Evolutionary conservation across 495 filamentous ascomycete species (phyloP).

Genomic region (Evansstolkia leycettana): DNA sequence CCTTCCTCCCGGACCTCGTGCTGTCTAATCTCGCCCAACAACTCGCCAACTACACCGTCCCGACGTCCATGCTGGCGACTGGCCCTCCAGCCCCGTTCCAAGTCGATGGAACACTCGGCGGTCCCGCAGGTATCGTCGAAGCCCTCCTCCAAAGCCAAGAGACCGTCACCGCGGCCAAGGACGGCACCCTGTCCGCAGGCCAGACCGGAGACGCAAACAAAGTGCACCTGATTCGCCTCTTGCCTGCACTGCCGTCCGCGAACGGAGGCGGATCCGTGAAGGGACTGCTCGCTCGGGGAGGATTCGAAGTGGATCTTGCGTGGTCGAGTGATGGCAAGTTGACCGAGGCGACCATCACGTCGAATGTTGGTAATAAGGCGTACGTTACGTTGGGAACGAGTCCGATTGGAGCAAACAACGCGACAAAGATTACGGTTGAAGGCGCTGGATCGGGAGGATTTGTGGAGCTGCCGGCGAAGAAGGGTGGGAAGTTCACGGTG

Average conservation of each 20-base stretch:
- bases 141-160: slow-evolving; percentile 16
- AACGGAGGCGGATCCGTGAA: slow-evolving; percentile 8
- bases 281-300: slow-evolving; percentile 14
- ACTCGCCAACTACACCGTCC: not conserved
- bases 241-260: slow-evolving; percentile 12
- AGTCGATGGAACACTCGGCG: slow-evolving; percentile 22
- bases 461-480: no score
- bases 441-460: no score
- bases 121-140: slow-evolving; percentile 15
- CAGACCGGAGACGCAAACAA: no score
- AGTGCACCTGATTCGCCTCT: no score
- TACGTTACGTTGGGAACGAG: no score
- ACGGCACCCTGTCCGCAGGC: no score
- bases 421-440: no score
- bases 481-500: no score
- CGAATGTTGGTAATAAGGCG: no score
- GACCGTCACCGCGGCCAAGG: no score
- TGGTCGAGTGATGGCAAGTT: slow-evolving; percentile 12
- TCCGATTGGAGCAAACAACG: no score
- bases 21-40: slow-evolving; percentile 12
- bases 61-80: not conserved
- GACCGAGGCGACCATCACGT: no score
- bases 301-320: slow-evolving; percentile 13
- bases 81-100: slow-evolving; percentile 18
- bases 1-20: slow-evolving; percentile 19